Evolutionary conservation across 2,329 filamentous ascomycete species (phyloP).

Genomic region (Paracamarosporium sp.): DNA sequence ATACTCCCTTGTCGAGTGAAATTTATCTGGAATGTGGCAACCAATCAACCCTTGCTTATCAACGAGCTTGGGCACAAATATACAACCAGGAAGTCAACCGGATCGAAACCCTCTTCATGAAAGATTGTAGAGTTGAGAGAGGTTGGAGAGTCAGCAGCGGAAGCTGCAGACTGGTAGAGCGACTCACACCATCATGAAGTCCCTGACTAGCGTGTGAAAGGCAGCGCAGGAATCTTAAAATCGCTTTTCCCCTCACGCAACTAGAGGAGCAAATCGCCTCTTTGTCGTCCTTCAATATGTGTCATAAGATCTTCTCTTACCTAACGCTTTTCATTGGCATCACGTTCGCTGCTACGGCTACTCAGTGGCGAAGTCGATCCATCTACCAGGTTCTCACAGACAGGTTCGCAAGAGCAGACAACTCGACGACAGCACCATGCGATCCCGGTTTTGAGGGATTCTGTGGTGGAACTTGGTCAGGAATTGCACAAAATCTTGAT

Average conservation of each 20-base stretch:
- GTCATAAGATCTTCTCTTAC: neutral
- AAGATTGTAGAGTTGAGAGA: neutral
- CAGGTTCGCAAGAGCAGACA: conserved; percentile 48
- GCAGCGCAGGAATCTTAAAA: neutral
- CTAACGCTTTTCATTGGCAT: neutral
- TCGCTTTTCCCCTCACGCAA: too few relatives aligned
- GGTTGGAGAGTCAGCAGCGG: too few relatives aligned
- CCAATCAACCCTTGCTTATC: neutral
- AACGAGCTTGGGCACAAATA: neutral
- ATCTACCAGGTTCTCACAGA: conserved; percentile 54
- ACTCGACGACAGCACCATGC: conserved; percentile 48
- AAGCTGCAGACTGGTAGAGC: neutral
- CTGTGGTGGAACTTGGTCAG: conserved; percentile 56
- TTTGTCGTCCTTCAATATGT: neutral
- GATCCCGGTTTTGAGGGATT: conserved; percentile 41
- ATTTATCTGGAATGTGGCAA: neutral
- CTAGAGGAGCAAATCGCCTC: too few relatives aligned
- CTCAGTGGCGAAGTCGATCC: conserved; percentile 46
- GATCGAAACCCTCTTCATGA: neutral
- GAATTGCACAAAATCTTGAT: conserved; percentile 51
- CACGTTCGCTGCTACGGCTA: conserved; percentile 34
- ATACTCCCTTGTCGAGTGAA: neutral
- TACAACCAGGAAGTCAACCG: neutral
- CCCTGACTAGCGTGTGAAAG: neutral
- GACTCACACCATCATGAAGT: neutral